Conservation (phyloP, 2,329 filamentous ascomycete genomes). For the Mycocentrospora acerina region DNA sequence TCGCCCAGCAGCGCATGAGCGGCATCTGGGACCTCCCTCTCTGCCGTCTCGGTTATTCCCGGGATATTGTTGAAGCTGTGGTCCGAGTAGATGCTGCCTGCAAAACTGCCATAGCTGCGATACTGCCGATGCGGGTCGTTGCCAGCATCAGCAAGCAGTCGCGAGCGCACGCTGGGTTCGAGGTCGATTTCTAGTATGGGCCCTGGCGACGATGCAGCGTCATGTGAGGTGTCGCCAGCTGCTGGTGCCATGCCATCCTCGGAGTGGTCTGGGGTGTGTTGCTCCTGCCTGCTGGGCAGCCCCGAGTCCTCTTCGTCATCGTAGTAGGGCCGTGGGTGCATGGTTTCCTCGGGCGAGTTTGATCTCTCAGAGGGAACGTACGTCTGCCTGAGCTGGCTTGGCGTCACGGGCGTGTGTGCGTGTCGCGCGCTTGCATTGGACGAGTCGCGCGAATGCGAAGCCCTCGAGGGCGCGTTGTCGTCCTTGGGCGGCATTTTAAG, state of each 20-base stretch:
- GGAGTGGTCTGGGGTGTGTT: constrained; percentile 1
- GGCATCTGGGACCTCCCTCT: constrained; percentile 34
- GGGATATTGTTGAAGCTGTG: constrained; percentile 44
- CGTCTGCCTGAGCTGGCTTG: constrained; percentile 46
- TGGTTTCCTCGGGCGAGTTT: constrained; percentile 45
- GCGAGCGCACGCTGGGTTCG: constrained; percentile 41
- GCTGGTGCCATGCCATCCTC: constrained; percentile 23
- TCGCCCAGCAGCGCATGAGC: constrained; percentile 46
- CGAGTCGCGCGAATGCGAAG: constrained; percentile 34
- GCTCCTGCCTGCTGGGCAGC: constrained; percentile 21
- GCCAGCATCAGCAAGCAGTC: constrained; percentile 39
- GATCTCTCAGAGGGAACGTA: constrained; percentile 45
- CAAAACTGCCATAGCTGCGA: constrained; percentile 55
- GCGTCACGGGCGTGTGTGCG: constrained; percentile 39
- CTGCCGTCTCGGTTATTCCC: constrained; percentile 29
- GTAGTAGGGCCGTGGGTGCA: constrained; percentile 28
- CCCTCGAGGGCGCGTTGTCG: constrained; percentile 21
- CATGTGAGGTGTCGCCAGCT: constrained; percentile 9
- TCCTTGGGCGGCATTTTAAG: constrained; percentile 28
- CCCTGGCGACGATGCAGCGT: constrained; percentile 12
- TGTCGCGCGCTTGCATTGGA: constrained; percentile 32
- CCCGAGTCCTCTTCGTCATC: too few relatives aligned
- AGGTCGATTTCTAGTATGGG: constrained; percentile 19
- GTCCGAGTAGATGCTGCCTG: constrained; percentile 51
- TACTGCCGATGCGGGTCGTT: constrained; percentile 59